Evolutionary conservation across 2,329 filamentous ascomycete genomes (phyloP).

Genomic region (Didymella lethalis): DNA sequence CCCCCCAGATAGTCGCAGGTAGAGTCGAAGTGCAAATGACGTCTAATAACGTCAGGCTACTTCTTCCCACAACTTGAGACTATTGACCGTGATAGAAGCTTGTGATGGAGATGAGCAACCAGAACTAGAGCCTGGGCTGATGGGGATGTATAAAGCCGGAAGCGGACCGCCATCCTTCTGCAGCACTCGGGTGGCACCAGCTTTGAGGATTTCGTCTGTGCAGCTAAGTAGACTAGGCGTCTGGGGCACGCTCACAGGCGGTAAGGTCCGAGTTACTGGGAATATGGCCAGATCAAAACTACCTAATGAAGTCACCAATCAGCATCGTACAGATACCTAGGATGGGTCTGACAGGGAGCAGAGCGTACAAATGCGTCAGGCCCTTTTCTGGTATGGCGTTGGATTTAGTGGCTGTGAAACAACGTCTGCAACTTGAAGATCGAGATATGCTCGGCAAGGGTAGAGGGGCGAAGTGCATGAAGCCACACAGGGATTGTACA

Average conservation of each 20-base stretch:
- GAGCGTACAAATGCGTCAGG: conserved; percentile 11
- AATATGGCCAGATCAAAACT: conserved; percentile 24
- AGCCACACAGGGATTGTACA: conserved; percentile 3
- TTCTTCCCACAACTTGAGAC: neutral
- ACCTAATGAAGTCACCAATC: conserved; percentile 14
- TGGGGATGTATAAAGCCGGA: conserved; percentile 31
- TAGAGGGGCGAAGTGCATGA: conserved; percentile 14
- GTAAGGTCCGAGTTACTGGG: conserved; percentile 18
- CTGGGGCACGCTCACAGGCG: conserved; percentile 24
- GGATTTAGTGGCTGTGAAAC: conserved; percentile 14
- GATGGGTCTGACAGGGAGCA: conserved; percentile 18
- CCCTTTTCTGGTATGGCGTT: conserved; percentile 11
- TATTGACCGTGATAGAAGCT: neutral
- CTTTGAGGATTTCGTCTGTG: conserved; percentile 26
- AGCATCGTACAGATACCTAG: conserved; percentile 9
- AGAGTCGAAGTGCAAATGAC: neutral
- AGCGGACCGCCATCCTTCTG: conserved; percentile 21
- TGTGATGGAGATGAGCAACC: neutral
- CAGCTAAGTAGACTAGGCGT: conserved; percentile 31
- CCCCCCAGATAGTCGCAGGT: neutral
- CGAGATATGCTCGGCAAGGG: conserved; percentile 13
- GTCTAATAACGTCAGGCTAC: neutral
- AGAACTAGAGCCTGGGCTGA: conserved; percentile 2
- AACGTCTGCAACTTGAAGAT: conserved; percentile 17
- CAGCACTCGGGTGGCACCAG: conserved; percentile 33